These are phyloP conservation scores for Fusarium sp. DNA, from an alignment of 2,329 filamentous ascomycete genomes.

Conservation along the genomic window DNA sequence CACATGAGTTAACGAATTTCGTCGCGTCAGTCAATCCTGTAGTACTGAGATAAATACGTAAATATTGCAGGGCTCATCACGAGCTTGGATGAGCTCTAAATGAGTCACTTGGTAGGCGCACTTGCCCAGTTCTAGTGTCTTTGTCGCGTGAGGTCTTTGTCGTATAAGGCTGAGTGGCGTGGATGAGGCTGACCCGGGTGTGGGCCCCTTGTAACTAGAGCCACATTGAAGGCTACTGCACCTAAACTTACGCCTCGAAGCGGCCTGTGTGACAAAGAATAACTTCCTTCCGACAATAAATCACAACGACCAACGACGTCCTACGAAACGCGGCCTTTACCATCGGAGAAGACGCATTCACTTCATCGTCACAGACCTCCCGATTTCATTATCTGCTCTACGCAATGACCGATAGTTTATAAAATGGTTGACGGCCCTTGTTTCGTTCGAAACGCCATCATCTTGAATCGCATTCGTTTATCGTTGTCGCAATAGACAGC, in stretches of 20 bases:
- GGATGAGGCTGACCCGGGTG: not conserved
- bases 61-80: constrained; percentile 1
- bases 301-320: not conserved
- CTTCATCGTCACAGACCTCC: not conserved
- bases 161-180: constrained; percentile 11
- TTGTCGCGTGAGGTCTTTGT: no score
- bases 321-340: not conserved
- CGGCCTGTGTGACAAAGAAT: constrained; percentile 5
- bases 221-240: constrained; percentile 10
- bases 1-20: constrained; percentile 25
- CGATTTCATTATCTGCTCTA: not conserved
- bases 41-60: constrained; percentile 3
- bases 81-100: not conserved
- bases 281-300: not conserved
- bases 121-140: not conserved
- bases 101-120: not conserved
- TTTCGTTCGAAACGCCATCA: constrained; percentile 29
- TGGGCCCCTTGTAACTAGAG: constrained; percentile 1
- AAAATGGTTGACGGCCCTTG: constrained; percentile 33
- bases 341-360: not conserved
- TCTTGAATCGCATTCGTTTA: constrained; percentile 16
- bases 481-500: constrained; percentile 2
- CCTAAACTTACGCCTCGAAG: not conserved
- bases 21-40: constrained; percentile 3
- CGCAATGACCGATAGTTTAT: constrained; percentile 33